These are phyloP conservation scores for Starmerella stellata DNA, from an alignment of 805 yeast species.

Conservation along the genomic window DNA sequence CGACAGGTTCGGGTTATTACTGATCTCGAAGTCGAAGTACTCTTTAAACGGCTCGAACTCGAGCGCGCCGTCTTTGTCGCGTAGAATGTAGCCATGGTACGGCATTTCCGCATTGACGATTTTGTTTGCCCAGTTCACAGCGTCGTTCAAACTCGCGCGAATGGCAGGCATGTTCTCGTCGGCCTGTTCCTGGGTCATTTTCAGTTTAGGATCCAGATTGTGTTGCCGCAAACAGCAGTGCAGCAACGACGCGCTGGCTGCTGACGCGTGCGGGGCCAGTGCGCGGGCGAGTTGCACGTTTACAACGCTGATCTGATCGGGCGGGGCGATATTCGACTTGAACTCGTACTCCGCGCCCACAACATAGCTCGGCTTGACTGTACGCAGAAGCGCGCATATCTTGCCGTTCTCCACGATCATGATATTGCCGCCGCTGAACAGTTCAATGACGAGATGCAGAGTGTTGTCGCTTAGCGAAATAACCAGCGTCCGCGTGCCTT, in stretches of 20 bases:
- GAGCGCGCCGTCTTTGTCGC: constrained; percentile 11
- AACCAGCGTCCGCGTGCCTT: constrained; percentile 67
- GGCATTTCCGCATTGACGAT: constrained; percentile 5
- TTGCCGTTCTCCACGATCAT: constrained; percentile 51
- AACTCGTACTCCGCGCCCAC: constrained; percentile 53
- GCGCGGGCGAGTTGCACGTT: constrained; percentile 38
- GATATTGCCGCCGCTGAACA: constrained; percentile 88
- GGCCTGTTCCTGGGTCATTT: constrained; percentile 13
- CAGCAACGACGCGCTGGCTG: constrained; percentile 61
- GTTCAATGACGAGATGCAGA: constrained; percentile 61
- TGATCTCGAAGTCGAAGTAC: constrained; percentile 23
- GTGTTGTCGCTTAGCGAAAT: constrained; percentile 72
- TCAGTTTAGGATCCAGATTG: constrained; percentile 32
- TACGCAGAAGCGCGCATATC: constrained; percentile 57
- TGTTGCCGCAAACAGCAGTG: constrained; percentile 34
- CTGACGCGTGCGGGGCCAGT: constrained; percentile 48
- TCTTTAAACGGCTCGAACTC: constrained; percentile 19
- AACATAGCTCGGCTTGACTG: constrained; percentile 53
- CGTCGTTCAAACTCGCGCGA: constrained; percentile 17
- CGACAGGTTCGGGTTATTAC: constrained; percentile 2
- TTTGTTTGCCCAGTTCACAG: constrained; percentile 20
- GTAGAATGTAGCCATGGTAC: constrained; percentile 12
- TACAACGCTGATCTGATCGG: constrained; percentile 31
- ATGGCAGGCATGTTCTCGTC: constrained; percentile 13
- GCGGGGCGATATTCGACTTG: constrained; percentile 2